Conservation (phyloP, 768 basidiomycete genomes). For the Mycena maculata region DNA sequence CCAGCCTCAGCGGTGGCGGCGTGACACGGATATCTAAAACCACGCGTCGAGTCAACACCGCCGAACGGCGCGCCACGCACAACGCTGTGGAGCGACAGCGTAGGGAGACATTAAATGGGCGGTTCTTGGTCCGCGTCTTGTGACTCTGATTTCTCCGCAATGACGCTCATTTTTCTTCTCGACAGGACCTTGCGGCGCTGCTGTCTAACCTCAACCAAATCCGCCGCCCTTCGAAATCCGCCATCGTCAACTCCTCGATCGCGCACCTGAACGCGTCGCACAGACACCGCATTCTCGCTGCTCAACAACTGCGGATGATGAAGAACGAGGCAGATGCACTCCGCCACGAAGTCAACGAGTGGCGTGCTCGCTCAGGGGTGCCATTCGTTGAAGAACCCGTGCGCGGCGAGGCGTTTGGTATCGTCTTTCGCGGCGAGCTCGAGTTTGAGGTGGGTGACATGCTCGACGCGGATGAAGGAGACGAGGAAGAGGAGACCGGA, state of each 20-base stretch:
- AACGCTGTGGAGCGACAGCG: conserved; percentile 84
- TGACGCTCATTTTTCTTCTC: conserved; percentile 37
- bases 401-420: conserved; percentile 76
- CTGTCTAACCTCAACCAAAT: conserved; percentile 92
- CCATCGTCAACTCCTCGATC: conserved; percentile 96
- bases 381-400: conserved; percentile 79
- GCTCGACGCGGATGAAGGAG: conserved; percentile 62
- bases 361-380: conserved; percentile 83
- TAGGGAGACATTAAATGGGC: conserved; percentile 77
- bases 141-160: neutral
- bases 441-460: conserved; percentile 59
- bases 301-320: conserved; percentile 82
- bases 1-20: conserved; percentile 26
- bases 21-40: conserved; percentile 62
- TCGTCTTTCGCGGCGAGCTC: conserved; percentile 77
- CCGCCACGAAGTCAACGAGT: conserved; percentile 92
- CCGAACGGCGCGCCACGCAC: conserved; percentile 82
- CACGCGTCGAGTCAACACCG: conserved; percentile 79
- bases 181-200: conserved; percentile 90
- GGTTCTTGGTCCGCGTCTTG: conserved; percentile 59
- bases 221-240: conserved; percentile 94
- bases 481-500: conserved; percentile 55
- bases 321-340: conserved; percentile 88
- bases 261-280: conserved; percentile 87
- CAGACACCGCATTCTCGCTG: conserved; percentile 82